Base-by-base conservation (phyloP, 108 stramenopile genomes). In the Cylindrotheca fusiformis region DNA sequence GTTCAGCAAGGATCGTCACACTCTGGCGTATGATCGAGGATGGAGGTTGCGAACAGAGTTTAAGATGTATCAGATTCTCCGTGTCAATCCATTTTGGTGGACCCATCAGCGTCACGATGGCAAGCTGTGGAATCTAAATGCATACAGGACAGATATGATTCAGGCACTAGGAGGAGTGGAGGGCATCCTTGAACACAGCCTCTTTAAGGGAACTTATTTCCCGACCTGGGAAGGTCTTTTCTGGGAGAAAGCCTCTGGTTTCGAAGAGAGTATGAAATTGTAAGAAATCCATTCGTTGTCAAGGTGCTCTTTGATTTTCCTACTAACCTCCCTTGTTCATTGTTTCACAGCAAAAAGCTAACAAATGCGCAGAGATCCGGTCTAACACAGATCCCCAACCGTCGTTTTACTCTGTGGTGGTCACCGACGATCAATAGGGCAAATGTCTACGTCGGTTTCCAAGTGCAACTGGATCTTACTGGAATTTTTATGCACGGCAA, bases 401-500 rank as follows among this genome's bases (percentile, higher is more conserved):
- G 99, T 60, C 95, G 99, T 50, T 99, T 99, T 83, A 97, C 97
- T 19, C 72, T 99, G 33, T 99, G 99, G 99, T 99, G 99, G 99
- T 95, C 94, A 0, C 99, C 99, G 10, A 99, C 99, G 23, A 98
- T 99, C 85, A 99, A 99, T 75, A 88, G 99, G 23, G 97, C 97
- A 6, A 98, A 98, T 70, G 99, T 99, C 28, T 99, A 99, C 68
- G 96, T 99, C 62, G 99, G 99, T 50, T 99, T 99, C 80, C 99
- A 99, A 77, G 99, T 99, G 21, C 99, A 99, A 70, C 89, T 99
- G 32, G 99, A 99, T 76, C 77, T 99, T 24, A 98, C 99, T 36
- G 99, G 99, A 50, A 99, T 99, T 56, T 99, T 99, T 77, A 99
- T 99, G 99, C 99, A 98, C 77, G 99, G 99, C 21, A 99, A 99